Evolutionary conservation across 257 asterid genomes (phyloP), one percentile per base, ranked within the genome.

Genomic region (Plantago ovata): DNA sequence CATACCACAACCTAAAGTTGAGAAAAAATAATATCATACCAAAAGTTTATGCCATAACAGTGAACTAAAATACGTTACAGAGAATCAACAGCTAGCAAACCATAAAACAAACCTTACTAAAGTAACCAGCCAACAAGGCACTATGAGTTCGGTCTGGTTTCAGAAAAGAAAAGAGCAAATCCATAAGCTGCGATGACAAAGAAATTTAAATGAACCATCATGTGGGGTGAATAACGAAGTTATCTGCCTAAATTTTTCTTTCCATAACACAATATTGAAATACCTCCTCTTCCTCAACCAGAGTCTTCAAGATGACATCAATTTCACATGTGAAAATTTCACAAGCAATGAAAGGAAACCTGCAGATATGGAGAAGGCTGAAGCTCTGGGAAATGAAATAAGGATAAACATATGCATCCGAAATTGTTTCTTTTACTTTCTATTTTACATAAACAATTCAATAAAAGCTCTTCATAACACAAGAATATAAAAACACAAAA

Each of bases 321-420:
- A 93, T 93, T 78, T 93, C 99, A 53, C 99, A 93, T 1, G 97
- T 86, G 73, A 93, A 89, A 57, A 89, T 76, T 83, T 93, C 99
- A 77, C 96, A 89, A 12, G 99, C 89, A 74, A 93, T 80, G 75
- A 93, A 93, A 44, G 99, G 99, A 71, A 93, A 89, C 92, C 99
- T 93, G 78, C 57, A 68, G 32, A 47, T 52, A 50, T 56, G 64
- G 65, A 43, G 64, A 70, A 65, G 40, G 50, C 45, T 21, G 56
- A 66, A 42, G 49, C 58, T 50, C 56, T 23, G 38, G 38, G 21
- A 20, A 50, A 12, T 20, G 7, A 49, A 49, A 9, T n/a, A n/a
- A 20, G 24, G 7, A 4, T 32, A 20, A 50, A 16, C 56, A 22
- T 22, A 50, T 50, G 38, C 28, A 50, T 20, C 56, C 21, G n/a